Percentiles rank a stretch among this genome's conserved stretches.
phyloP scores from a whole-genome alignment of 176 grass and related monocot genomes.

The Hyparrhenia diplandra region DNA sequence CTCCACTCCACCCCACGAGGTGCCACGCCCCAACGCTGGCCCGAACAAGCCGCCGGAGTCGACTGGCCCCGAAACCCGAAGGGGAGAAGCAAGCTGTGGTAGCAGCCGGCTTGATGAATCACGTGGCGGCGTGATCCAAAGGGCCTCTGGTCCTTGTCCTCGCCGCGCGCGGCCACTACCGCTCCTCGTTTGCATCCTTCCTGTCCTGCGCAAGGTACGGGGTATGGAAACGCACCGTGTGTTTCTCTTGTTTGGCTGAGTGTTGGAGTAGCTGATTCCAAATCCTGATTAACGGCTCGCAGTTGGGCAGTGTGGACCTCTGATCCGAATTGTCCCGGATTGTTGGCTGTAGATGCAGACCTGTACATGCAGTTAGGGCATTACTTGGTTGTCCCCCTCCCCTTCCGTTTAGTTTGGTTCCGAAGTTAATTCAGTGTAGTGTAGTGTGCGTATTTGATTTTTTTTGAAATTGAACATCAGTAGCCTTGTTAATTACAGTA shows the following conservation, averaged over 20 bases:
- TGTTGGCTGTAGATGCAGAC: too few relatives aligned
- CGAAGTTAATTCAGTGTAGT: too few relatives aligned
- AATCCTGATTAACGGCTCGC: neutral
- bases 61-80: neutral
- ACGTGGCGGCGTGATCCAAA: neutral
- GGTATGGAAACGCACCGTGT: too few relatives aligned
- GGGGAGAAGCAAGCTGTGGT: too few relatives aligned
- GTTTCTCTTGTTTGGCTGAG: too few relatives aligned
- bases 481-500: too few relatives aligned
- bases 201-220: neutral
- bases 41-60: neutral
- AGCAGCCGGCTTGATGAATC: neutral
- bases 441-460: too few relatives aligned
- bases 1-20: constrained; percentile 20
- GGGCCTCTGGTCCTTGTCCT: neutral
- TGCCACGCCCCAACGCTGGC: neutral
- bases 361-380: neutral
- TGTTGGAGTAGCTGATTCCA: neutral
- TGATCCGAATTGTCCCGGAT: too few relatives aligned
- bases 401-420: too few relatives aligned
- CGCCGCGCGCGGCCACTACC: too few relatives aligned
- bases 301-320: too few relatives aligned
- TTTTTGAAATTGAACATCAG: too few relatives aligned
- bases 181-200: neutral
- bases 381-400: neutral